Evolutionary conservation across 805 yeast genomes (phyloP), one percentile per base, ranked within the genome.

Genomic region (Starmerella floris): DNA sequence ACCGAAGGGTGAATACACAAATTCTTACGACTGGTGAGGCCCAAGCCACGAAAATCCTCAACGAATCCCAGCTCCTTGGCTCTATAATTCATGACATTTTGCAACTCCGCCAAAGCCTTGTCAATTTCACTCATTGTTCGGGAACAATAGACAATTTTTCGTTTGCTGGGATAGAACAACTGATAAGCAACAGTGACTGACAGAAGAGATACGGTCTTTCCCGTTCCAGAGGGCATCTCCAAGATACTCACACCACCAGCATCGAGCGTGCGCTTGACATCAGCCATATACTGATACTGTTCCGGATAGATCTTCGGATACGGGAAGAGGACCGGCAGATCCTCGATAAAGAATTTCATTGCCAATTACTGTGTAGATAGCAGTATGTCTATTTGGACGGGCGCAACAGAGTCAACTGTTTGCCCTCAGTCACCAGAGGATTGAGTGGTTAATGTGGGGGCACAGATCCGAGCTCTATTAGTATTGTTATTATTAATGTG

Each of bases 191-290:
- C 84, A 0, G 97, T 84, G 35, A 91, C 64, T 0, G 97, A 84
- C 25, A 91, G 67, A 58, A 91, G 68, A 0, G 97, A 85, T 3
- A 91, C 82, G 30, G 99, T 91, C 60, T 91, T 91, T 34, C 99
- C 99, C 3, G 99, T 91, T 3, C 99, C 99, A 5, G 99, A 91
- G 52, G 99, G 99, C 99, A 91, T 91, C 65, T 91, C 99, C 56
- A 91, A 62, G 42, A 91, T 85, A 62, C 95, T 82, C 58, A 87
- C 87, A 11, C 98, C 98, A 2, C 96, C 97, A 1, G 81, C 94
- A 67, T 91, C 99, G 40, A 91, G 63, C 1, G 96, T 82, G 57
- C 79, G 76, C 65, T 91, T 91, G 51, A 91, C 80, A 61, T 88
- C 97, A 49, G 91, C 76, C 98, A 91, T 91, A 63, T 91, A 91